phyloP scores from a whole-genome alignment of 169 alveolate species.

The Plasmodium berghei region DNA sequence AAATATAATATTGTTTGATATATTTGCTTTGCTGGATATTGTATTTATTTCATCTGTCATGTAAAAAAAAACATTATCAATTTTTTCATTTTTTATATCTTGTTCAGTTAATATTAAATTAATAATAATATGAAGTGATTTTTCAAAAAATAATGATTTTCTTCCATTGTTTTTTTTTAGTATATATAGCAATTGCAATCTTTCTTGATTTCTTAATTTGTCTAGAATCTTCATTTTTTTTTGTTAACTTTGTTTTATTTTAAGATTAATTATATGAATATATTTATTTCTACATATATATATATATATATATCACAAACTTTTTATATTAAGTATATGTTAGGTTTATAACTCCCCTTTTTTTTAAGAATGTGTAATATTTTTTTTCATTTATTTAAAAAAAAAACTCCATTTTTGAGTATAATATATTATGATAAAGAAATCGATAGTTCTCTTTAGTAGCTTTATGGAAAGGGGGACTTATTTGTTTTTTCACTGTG shows the following conservation, averaged over 20 bases:
- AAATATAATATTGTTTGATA: conserved; percentile 10
- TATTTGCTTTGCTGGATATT: not conserved
- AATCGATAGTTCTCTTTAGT: too few relatives aligned
- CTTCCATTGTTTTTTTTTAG: conserved; percentile 21
- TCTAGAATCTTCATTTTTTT: conserved; percentile 17
- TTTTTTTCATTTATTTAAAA: not conserved
- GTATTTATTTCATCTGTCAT: conserved; percentile 22
- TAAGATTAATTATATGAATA: not conserved
- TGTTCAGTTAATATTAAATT: conserved; percentile 41
- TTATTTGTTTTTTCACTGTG: too few relatives aligned
- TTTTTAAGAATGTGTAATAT: not conserved
- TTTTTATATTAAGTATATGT: too few relatives aligned
- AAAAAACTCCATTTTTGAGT: too few relatives aligned
- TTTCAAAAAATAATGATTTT: conserved; percentile 50
- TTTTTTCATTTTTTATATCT: conserved; percentile 51
- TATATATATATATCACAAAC: not conserved
- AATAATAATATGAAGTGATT: conserved; percentile 30
- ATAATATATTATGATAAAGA: too few relatives aligned
- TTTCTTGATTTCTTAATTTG: conserved; percentile 22
- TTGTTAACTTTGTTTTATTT: not conserved
- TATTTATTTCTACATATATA: conserved; percentile 5
- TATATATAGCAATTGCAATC: conserved; percentile 28
- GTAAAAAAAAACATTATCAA: conserved; percentile 18
- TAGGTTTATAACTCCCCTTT: too few relatives aligned
- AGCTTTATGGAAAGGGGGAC: too few relatives aligned